Evolutionary conservation across 2,329 filamentous ascomycete genomes (phyloP), one percentile per base, ranked within the genome.

Genomic region (Aaosphaeria pasadenensis): DNA sequence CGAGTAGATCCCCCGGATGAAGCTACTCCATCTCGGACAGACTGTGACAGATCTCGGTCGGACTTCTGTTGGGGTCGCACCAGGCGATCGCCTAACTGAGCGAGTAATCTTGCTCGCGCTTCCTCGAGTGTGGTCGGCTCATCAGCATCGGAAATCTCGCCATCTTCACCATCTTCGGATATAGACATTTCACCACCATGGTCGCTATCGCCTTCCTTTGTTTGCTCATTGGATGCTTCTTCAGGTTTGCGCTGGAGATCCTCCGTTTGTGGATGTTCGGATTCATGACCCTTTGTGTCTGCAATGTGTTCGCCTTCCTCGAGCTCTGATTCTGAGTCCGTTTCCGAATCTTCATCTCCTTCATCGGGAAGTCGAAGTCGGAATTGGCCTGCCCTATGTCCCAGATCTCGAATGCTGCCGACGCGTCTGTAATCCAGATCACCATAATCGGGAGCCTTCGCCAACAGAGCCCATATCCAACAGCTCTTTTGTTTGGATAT

Each of bases 381-480:
- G 48, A 87, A 67, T 55, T 84, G 64, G 17, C 86, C 83, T 0
- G 90, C 90, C 54, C 85, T 81, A 69, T 90, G 89, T 0, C 88
- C 91, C 32, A 97, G 68, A 49, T 94, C 89, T 44, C 92, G 79
- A 30, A 96, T 75, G 60, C 84, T 83, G 5, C 84, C 86, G 31
- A 95, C 82, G 61, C 94, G 87, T 39, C 84, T 81, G 53, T 89
- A 87, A 51, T 83, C 82, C 66, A 96, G 74, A 66, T 88, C 84
- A 1, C 90, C 90, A 7, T 83, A 74, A 33, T 89, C 87, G 1
- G 88, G 85, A 49, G 92, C 78, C 48, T 84, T 81, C 3, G 88
- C 89, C 40, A 96, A 75, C 48, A 96, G 70, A 0, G 87, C 85
- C 91, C 91, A 96, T 4, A 89, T 75, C 92, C 92, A 97, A 11